Conservation (phyloP, 2,329 filamentous ascomycete genomes). For the Diplodia scrobiculata region DNA sequence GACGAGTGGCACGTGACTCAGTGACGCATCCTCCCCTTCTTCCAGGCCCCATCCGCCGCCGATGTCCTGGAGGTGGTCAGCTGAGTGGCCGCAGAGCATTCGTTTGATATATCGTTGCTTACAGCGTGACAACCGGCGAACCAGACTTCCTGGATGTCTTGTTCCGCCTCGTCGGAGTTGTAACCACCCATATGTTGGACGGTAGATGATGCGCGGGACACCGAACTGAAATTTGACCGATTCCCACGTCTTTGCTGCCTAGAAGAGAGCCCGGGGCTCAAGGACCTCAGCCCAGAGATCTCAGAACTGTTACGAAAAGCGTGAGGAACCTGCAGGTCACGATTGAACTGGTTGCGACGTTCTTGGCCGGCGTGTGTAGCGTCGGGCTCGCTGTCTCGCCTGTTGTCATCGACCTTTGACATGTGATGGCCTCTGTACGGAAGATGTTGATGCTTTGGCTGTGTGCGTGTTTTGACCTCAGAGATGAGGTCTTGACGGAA, state of each 20-base stretch:
- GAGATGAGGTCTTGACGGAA: constrained; percentile 70
- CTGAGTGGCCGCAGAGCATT: background rate
- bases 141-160: constrained; percentile 80
- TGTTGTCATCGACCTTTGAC: constrained; percentile 33
- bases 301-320: constrained; percentile 41
- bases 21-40: constrained; percentile 58
- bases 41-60: constrained; percentile 71
- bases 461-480: constrained; percentile 42
- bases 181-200: constrained; percentile 31
- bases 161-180: constrained; percentile 52
- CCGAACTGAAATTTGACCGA: constrained; percentile 10
- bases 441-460: constrained; percentile 37
- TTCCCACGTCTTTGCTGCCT: constrained; percentile 28
- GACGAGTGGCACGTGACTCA: constrained; percentile 68
- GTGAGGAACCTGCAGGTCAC: background rate
- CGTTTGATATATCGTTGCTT: constrained; percentile 29
- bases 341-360: constrained; percentile 20
- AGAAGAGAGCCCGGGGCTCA: constrained; percentile 38
- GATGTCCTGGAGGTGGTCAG: constrained; percentile 55
- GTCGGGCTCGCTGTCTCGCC: constrained; percentile 42
- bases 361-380: background rate
- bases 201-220: constrained; percentile 2
- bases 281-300: constrained; percentile 39
- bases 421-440: background rate
- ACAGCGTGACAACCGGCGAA: constrained; percentile 74